Base-by-base conservation (phyloP, 768 basidiomycete species). In the Collybia mongolica region DNA sequence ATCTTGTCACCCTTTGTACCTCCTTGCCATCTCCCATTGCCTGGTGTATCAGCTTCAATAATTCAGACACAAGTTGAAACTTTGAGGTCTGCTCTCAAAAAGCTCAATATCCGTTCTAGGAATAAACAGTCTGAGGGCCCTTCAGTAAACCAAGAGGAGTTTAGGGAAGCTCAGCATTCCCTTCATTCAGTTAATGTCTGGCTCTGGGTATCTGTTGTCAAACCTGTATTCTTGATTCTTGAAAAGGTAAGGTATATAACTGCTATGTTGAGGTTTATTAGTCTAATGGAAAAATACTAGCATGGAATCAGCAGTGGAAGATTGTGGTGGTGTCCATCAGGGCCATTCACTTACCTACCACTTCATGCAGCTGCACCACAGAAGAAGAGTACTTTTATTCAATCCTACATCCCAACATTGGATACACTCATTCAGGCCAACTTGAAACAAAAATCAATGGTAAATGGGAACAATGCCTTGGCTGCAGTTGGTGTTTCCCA, bases 281-380 rank as follows among this genome's bases (percentile, higher is more conserved):
- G n/a, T 26, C 18, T 28, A 9, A 28, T 28, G 9, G 5, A 28
- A 28, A 28, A 12, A 32, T 2, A 32, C 14, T 32, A 32, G 32
- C 32, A 32, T 32, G 32, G 32, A 32, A 32, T 32, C 7, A 11
- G 6, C 11, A 9, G 14, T 32, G 32, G 32, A 32, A 44, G 44
- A 19, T 49, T 54, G 9, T 54, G 39, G 22, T 54, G 53, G 53
- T 53, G 46, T 18, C 35, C 52, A 5, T 44, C 52, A 24, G 52
- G 52, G 17, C 44, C 48, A 4, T 36, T 54, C n/a, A 39, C 53
- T 2, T 54, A 46, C 36, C 38, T 54, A 7, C 53, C 53, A n/a
- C 23, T 54, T 12, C 53, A 54, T 49, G 53, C 53, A 22, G 48
- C 48, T 15, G 53, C 32, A 32, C 32, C 32, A 32, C 32, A 32